Conservation (phyloP, 495 filamentous ascomycete species). For the Massariosphaeria phaeospora region DNA sequence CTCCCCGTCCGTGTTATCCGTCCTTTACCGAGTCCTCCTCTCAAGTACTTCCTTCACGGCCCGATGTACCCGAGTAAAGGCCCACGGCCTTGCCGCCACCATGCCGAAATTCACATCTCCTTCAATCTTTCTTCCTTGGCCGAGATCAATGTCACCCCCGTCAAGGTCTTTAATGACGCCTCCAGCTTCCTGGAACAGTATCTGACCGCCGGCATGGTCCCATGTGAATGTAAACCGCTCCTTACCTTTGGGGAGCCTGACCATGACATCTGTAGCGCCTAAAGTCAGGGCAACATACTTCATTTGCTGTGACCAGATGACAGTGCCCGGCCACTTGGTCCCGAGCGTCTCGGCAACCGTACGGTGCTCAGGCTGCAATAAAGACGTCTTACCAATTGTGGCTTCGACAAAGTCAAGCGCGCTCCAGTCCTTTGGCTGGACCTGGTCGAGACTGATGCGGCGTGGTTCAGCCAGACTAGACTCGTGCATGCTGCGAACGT, state of each 20-base stretch:
- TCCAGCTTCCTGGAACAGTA: constrained; percentile 62
- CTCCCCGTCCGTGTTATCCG: background rate
- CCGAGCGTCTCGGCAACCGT: constrained; percentile 47
- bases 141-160: constrained; percentile 40
- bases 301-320: constrained; percentile 60
- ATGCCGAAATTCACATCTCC: constrained; percentile 26
- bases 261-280: constrained; percentile 54
- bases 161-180: constrained; percentile 59
- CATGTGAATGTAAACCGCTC: constrained; percentile 46
- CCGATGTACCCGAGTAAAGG: constrained; percentile 8
- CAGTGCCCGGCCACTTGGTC: constrained; percentile 49
- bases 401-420: constrained; percentile 51
- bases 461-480: constrained; percentile 40
- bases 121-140: constrained; percentile 30
- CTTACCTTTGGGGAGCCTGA: constrained; percentile 54
- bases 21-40: constrained; percentile 1
- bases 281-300: constrained; percentile 60
- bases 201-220: constrained; percentile 68
- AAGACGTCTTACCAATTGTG: constrained; percentile 39
- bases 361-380: constrained; percentile 45
- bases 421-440: constrained; percentile 26
- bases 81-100: constrained; percentile 15
- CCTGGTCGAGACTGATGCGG: constrained; percentile 36
- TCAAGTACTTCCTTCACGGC: constrained; percentile 19
- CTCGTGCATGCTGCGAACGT: constrained; percentile 46